These are phyloP conservation scores for Glutinoglossum americanum DNA, from an alignment of 495 filamentous ascomycete species.

Conservation along the genomic window DNA sequence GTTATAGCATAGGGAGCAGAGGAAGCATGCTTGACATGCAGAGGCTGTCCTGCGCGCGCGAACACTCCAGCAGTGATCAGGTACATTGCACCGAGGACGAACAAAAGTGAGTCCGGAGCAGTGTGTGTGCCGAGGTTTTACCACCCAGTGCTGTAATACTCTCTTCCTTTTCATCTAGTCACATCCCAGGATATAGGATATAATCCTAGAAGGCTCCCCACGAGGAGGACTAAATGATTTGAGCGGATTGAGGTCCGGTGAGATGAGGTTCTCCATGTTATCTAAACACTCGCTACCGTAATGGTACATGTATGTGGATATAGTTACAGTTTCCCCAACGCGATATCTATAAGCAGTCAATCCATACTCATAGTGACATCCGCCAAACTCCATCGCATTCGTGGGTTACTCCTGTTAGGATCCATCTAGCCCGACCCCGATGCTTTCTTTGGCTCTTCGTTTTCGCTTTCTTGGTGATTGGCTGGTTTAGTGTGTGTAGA, in stretches of 20 bases:
- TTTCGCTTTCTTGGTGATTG: constrained; percentile 8
- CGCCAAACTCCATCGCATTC: neutral
- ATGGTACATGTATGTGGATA: neutral
- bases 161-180: no score
- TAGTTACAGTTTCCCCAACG: neutral
- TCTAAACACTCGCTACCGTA: neutral
- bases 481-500: constrained; percentile 11
- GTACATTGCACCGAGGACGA: no score
- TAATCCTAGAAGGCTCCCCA: no score
- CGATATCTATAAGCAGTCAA: neutral
- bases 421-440: constrained; percentile 26
- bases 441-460: constrained; percentile 34
- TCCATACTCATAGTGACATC: neutral
- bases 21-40: no score
- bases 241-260: neutral
- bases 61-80: no score
- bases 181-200: no score
- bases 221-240: neutral
- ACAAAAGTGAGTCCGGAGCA: no score
- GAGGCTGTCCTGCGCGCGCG: no score
- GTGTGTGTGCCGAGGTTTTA: no score
- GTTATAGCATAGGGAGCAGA: no score
- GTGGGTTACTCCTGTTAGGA: neutral
- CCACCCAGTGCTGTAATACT: no score
- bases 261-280: neutral